phyloP scores from a whole-genome alignment of 139 green algal genomes.

The Monoraphidium neglectum region DNA sequence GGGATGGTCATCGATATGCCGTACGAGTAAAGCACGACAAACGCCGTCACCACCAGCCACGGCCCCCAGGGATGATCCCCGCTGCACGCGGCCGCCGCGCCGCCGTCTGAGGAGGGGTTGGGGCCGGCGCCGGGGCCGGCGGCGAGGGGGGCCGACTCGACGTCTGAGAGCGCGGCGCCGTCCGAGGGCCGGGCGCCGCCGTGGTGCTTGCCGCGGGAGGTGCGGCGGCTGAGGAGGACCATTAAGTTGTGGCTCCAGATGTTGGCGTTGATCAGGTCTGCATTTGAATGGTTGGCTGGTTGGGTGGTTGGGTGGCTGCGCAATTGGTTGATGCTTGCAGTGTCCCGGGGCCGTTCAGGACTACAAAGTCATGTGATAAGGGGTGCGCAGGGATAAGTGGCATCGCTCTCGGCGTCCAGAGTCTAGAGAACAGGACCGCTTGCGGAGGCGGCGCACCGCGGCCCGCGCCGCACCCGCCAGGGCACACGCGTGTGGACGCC shows the following conservation, averaged over 20 bases:
- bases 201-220: background rate
- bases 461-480: too few relatives aligned
- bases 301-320: too few relatives aligned
- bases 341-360: too few relatives aligned
- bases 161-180: background rate
- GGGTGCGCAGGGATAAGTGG: too few relatives aligned
- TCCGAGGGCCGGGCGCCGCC: background rate
- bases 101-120: slow-evolving; percentile 2
- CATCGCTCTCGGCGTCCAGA: too few relatives aligned
- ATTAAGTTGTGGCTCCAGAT: slow-evolving; percentile 68
- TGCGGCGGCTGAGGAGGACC: slow-evolving; percentile 36
- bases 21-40: slow-evolving; percentile 50
- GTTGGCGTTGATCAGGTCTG: slow-evolving; percentile 62
- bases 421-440: too few relatives aligned
- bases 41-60: slow-evolving; percentile 41
- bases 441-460: too few relatives aligned
- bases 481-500: too few relatives aligned
- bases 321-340: too few relatives aligned
- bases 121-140: background rate
- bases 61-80: slow-evolving; percentile 9
- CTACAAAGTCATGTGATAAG: too few relatives aligned
- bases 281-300: too few relatives aligned
- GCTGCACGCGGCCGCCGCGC: background rate
- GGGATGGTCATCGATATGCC: slow-evolving; percentile 48
- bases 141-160: background rate